Percentiles rank a stretch among this genome's conserved stretches.
phyloP scores from a whole-genome alignment of 345 rosid genomes.

The Melastoma malabathricum region DNA sequence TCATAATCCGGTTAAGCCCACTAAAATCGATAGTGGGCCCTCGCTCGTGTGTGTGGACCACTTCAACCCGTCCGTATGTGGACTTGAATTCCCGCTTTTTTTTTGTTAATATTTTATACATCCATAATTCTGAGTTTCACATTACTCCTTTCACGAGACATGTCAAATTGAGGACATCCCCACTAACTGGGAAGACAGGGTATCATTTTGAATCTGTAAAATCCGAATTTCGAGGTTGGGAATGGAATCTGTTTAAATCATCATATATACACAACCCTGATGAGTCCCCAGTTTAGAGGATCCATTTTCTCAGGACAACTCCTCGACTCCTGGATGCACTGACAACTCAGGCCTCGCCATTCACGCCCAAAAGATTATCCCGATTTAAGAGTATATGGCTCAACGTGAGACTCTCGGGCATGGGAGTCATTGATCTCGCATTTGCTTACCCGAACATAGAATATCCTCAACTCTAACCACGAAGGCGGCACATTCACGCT shows the following conservation, averaged over 20 bases:
- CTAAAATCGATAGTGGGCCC: no score
- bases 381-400: slow-evolving; percentile 63
- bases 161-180: neutral
- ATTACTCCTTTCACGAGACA: slow-evolving; percentile 4
- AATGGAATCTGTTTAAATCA: no score
- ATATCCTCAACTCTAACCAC: slow-evolving; percentile 79
- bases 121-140: slow-evolving; percentile 1
- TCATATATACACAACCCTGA: no score
- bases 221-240: no score
- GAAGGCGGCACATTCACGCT: slow-evolving; percentile 21
- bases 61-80: no score
- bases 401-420: slow-evolving; percentile 49
- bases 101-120: neutral
- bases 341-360: no score
- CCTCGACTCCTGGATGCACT: slow-evolving; percentile 24
- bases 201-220: no score
- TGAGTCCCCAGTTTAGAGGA: no score
- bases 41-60: no score
- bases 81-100: no score
- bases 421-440: slow-evolving; percentile 49
- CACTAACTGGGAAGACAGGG: no score
- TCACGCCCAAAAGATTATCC: slow-evolving; percentile 60
- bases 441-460: slow-evolving; percentile 63
- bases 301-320: slow-evolving; percentile 37
- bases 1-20: no score